Percentiles rank a stretch among this genome's conserved stretches.
Conservation (phyloP, 2,329 filamentous ascomycete genomes). For the Aspergillus sp. region DNA sequence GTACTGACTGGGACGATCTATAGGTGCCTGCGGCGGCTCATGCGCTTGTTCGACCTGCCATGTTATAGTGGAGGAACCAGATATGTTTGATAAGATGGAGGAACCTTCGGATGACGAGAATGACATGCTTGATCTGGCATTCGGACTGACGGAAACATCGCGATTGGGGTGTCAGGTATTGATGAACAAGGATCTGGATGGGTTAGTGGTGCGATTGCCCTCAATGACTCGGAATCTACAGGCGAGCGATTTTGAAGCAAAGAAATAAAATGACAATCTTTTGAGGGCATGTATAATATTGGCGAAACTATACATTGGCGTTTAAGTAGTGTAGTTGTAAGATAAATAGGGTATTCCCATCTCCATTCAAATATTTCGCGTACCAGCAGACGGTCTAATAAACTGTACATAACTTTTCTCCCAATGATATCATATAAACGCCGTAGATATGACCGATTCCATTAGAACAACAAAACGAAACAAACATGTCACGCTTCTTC, state of each 20-base stretch:
- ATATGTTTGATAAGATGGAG: constrained; percentile 73
- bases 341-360: constrained; percentile 25
- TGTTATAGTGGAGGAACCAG: constrained; percentile 75
- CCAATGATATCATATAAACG: constrained; percentile 30
- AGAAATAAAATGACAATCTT: constrained; percentile 28
- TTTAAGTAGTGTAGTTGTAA: neutral
- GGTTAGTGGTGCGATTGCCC: constrained; percentile 79
- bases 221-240: constrained; percentile 95
- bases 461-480: constrained; percentile 2
- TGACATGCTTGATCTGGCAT: constrained; percentile 88
- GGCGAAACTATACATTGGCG: constrained; percentile 8
- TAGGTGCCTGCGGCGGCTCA: constrained; percentile 85
- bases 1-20: neutral
- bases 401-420: constrained; percentile 29
- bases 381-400: constrained; percentile 17
- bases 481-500: constrained; percentile 39
- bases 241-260: constrained; percentile 77
- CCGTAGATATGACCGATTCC: constrained; percentile 31
- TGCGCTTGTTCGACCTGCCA: constrained; percentile 94
- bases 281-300: constrained; percentile 11
- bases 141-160: constrained; percentile 82
- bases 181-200: constrained; percentile 89
- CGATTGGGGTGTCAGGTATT: constrained; percentile 84
- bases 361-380: constrained; percentile 23
- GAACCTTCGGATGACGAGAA: constrained; percentile 80